Base-by-base conservation (phyloP, 805 yeast species). In the Scheffersomyces ergatensis region DNA sequence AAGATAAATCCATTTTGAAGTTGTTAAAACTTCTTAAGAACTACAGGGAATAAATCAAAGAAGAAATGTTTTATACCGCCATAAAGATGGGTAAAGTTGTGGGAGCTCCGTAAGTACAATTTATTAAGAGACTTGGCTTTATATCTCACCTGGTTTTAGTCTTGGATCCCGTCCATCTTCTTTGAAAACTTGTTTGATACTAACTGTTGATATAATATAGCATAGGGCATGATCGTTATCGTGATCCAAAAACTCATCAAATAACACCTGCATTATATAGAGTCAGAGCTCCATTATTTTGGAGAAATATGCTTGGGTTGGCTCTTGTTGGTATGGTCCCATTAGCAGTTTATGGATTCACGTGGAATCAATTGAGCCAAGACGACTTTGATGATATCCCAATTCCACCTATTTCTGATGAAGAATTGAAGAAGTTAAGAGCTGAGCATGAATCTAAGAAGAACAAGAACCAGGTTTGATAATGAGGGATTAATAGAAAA, bases 211-310 rank as follows among this genome's bases (percentile, higher is more conserved):
- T 23, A n/a, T n/a, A 26, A 13, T 34, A 5, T 37, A 70, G 76
- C 57, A 69, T 68, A 50, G 67, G 69, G 31, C 76, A 70, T 49
- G 60, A 58, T 48, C 65, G 68, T 42, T 70, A 70, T 50, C 65
- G 73, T 49, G 87, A 85, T 61, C 84, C 81, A 27, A 67, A 70
- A 48, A 85, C 90, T 25, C 84, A 78, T 65, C 83, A 83, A 57
- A 89, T 89, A 92, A 87, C 97, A 1, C 96, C 96, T 13, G 96
- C 97, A 5, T 81, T 92, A 74, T 72, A 88, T 50, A 76, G 98
- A 49, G 97, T 96, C 35, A 78, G 98, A 62, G 74, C 77, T 45
- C 97, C 96, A 32, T 92, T 78, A 57, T 87, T 89, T 66, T 78
- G 82, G 76, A 80, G 74, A 54, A 92, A 90, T 61, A 77, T 84